Conservation (phyloP, 441 rosid species). For the Sinapis alba region DNA sequence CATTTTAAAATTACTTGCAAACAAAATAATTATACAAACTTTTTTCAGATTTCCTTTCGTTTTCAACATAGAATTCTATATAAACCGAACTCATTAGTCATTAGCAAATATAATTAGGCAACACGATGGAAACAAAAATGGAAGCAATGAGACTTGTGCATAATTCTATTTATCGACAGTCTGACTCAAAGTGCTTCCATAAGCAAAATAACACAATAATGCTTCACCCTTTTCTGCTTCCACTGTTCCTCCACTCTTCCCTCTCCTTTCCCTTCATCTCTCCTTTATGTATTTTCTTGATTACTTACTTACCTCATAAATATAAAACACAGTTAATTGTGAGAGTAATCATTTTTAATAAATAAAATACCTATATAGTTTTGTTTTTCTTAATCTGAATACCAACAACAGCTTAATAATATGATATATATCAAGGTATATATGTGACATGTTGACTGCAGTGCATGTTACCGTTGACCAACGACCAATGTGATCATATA, state of each 20-base stretch:
- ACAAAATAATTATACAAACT: neutral
- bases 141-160: constrained; percentile 38
- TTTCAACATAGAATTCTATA: neutral
- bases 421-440: neutral
- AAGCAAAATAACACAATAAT: constrained; percentile 29
- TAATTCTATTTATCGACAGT: constrained; percentile 41
- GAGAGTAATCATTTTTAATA: neutral
- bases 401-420: neutral
- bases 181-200: constrained; percentile 43
- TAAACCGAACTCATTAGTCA: neutral
- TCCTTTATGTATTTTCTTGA: constrained; percentile 2
- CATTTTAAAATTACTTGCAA: neutral
- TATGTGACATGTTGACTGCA: constrained; percentile 11
- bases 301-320: neutral
- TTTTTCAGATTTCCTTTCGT: neutral
- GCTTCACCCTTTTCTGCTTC: constrained; percentile 29
- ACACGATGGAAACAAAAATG: neutral
- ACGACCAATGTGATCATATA: constrained; percentile 11
- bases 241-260: constrained; percentile 32
- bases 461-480: constrained; percentile 1
- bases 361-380: neutral
- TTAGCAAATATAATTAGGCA: neutral
- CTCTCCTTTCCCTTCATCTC: constrained; percentile 20
- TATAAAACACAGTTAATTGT: neutral
- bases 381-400: neutral